phyloP scores from a whole-genome alignment of 2,329 filamentous ascomycete species.

The Xylariaceae sp. region DNA sequence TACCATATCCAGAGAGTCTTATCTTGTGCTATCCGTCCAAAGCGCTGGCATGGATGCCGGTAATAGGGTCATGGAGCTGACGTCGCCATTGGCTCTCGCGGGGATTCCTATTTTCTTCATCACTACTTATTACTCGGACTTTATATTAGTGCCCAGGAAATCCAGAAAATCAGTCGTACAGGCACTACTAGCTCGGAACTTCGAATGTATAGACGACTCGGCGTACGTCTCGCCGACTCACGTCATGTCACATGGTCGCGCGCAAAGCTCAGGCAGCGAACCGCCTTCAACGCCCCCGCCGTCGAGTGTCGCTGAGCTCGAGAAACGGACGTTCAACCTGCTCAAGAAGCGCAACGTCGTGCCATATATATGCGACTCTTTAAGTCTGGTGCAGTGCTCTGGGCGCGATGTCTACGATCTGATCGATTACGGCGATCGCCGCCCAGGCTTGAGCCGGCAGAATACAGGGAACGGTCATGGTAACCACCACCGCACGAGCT shows the following conservation, averaged over 20 bases:
- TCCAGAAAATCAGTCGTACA: constrained; percentile 70
- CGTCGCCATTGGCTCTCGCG: constrained; percentile 83
- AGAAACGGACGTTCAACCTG: constrained; percentile 76
- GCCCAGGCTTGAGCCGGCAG: constrained; percentile 34
- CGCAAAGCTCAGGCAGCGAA: constrained; percentile 32
- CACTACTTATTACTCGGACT: constrained; percentile 96
- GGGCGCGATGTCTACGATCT: constrained; percentile 51
- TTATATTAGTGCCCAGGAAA: constrained; percentile 82
- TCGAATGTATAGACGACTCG: constrained; percentile 74
- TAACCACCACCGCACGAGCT: constrained; percentile 37
- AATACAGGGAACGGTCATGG: too few relatives aligned
- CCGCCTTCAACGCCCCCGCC: constrained; percentile 71
- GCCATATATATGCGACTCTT: constrained; percentile 63
- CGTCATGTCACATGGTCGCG: constrained; percentile 36
- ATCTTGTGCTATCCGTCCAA: constrained; percentile 84
- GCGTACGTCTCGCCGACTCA: constrained; percentile 56
- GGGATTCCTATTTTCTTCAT: constrained; percentile 98
- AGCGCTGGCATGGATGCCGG: constrained; percentile 88
- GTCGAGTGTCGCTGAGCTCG: constrained; percentile 72
- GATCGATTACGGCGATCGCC: constrained; percentile 32
- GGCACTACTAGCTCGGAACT: constrained; percentile 74
- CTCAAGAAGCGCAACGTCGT: constrained; percentile 73
- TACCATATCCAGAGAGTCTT: constrained; percentile 76
- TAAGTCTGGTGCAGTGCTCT: constrained; percentile 79
- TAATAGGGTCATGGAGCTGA: constrained; percentile 85